These are phyloP conservation scores for Beauveria bassiana DNA, from an alignment of 2,329 filamentous ascomycete species.

Conservation along the genomic window DNA sequence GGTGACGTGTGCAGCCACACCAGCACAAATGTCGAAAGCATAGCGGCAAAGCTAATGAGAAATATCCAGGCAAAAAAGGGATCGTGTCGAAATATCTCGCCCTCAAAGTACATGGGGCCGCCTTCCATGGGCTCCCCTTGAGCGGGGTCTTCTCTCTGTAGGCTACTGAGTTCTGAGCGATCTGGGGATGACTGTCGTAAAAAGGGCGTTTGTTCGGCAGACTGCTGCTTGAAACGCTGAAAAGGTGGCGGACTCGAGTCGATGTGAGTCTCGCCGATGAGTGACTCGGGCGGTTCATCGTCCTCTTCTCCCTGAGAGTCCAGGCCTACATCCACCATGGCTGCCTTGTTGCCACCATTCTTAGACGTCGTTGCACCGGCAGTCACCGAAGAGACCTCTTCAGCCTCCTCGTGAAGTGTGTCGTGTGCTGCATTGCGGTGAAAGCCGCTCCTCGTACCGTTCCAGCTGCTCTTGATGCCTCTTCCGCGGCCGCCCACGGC, in stretches of 20 bases:
- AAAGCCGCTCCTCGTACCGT: slow-evolving; percentile 40
- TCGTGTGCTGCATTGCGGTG: slow-evolving; percentile 21
- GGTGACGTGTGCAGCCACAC: slow-evolving; percentile 82
- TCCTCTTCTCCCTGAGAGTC: slow-evolving; percentile 56
- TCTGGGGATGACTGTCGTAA: slow-evolving; percentile 35
- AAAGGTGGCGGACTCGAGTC: slow-evolving; percentile 55
- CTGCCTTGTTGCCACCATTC: slow-evolving; percentile 42
- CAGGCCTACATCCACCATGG: slow-evolving; percentile 79
- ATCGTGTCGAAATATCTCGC: slow-evolving; percentile 74
- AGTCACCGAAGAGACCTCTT: slow-evolving; percentile 31
- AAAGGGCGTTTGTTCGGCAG: slow-evolving; percentile 31
- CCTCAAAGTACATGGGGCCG: slow-evolving; percentile 48
- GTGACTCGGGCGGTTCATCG: slow-evolving; percentile 48
- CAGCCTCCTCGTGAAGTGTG: slow-evolving; percentile 33
- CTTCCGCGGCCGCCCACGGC: slow-evolving; percentile 22
- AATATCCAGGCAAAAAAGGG: slow-evolving; percentile 89
- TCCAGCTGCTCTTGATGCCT: slow-evolving; percentile 60
- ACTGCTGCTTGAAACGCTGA: slow-evolving; percentile 44
- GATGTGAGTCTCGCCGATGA: slow-evolving; percentile 44
- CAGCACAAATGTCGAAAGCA: slow-evolving; percentile 82
- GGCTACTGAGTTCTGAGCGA: slow-evolving; percentile 39
- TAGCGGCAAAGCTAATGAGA: slow-evolving; percentile 71
- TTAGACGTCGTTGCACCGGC: slow-evolving; percentile 19
- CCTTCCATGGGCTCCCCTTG: slow-evolving; percentile 28
- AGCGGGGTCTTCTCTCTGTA: slow-evolving; percentile 28